phyloP scores from a whole-genome alignment of 2,329 filamentous ascomycete genomes.

The Gyromitra esculenta region DNA sequence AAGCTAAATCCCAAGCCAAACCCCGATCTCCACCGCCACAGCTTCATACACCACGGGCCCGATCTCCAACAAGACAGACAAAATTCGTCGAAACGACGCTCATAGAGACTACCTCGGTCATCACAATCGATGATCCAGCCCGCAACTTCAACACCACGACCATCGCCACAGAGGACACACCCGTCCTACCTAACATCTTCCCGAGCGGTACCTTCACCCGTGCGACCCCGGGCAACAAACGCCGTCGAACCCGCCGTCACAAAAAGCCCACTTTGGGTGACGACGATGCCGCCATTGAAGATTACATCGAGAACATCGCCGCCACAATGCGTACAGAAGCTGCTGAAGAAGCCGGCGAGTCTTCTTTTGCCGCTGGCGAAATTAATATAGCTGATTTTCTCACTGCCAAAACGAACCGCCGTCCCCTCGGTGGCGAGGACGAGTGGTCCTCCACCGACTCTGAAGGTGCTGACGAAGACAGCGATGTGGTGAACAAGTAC shows the following conservation, averaged over 20 bases:
- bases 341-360: conserved; percentile 58
- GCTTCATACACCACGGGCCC: background rate
- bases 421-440: conserved; percentile 64
- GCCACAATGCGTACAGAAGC: conserved; percentile 63
- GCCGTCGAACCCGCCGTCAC: conserved; percentile 2
- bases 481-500: conserved; percentile 53
- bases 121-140: conserved; percentile 29
- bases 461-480: conserved; percentile 49
- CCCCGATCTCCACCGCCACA: background rate
- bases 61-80: background rate
- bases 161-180: background rate
- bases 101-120: conserved; percentile 10
- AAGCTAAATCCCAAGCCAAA: background rate
- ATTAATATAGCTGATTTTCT: background rate
- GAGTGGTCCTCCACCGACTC: conserved; percentile 55
- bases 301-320: conserved; percentile 74
- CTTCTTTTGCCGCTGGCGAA: conserved; percentile 23
- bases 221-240: conserved; percentile 32
- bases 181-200: background rate
- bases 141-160: background rate
- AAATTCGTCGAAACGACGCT: conserved; percentile 11
- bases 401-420: conserved; percentile 52
- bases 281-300: conserved; percentile 70
- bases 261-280: conserved; percentile 58
- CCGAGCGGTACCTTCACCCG: background rate